A percentile compares a stretch with the other conserved stretches of the same genome.
phyloP scores from a whole-genome alignment of 495 filamentous ascomycete species.

The Aspergillus sparsus region DNA sequence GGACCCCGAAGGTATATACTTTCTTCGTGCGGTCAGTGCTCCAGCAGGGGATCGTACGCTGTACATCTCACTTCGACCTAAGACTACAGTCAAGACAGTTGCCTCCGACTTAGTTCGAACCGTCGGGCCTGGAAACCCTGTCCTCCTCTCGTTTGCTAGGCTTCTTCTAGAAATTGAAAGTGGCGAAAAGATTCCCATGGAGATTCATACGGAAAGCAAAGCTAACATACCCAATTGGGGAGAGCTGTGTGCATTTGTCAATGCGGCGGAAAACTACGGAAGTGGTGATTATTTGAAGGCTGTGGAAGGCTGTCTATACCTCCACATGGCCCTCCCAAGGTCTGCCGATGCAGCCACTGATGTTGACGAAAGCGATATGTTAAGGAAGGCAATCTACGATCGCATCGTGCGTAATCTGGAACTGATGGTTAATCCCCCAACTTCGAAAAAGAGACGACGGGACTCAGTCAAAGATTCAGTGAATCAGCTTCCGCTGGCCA shows the following conservation, averaged over 20 bases:
- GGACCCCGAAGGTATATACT: too few species aligned
- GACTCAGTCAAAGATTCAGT: not conserved
- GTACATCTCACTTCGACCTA: too few species aligned
- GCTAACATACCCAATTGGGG: not conserved
- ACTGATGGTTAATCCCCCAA: not conserved
- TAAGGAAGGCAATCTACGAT: not conserved
- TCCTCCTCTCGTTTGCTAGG: too few species aligned
- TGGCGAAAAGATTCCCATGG: too few species aligned
- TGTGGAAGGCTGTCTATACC: not conserved
- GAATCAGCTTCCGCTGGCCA: not conserved
- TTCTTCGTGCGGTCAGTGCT: too few species aligned
- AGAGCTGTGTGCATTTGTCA: not conserved
- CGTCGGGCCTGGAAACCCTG: too few species aligned
- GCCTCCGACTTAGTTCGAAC: too few species aligned
- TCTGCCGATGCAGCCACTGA: not conserved
- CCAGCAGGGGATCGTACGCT: too few species aligned
- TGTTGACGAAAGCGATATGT: not conserved
- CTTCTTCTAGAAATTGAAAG: too few species aligned
- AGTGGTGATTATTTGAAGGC: not conserved
- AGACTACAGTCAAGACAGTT: too few species aligned
- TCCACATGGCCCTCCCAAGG: not conserved
- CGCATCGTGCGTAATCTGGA: not conserved
- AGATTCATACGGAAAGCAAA: too few species aligned
- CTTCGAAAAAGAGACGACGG: not conserved
- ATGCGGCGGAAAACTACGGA: not conserved